A percentile compares a stretch with the other conserved stretches of the same genome.
Evolutionary conservation across 2,329 filamentous ascomycete genomes (phyloP).

Genomic region (Pseudogymnoascus sp.): DNA sequence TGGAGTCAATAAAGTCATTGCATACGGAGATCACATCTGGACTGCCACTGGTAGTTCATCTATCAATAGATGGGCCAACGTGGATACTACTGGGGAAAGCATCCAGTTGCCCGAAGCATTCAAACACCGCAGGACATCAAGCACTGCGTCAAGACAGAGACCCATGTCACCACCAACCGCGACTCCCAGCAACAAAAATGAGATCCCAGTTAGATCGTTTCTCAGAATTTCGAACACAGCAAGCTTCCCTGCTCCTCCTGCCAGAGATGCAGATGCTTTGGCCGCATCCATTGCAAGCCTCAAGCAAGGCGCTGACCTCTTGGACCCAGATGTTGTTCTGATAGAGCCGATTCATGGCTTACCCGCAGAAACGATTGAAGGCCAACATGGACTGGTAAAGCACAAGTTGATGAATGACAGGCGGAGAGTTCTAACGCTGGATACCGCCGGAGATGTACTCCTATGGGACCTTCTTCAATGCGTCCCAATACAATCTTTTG

Average conservation of each 20-base stretch:
- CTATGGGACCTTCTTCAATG: constrained; percentile 93
- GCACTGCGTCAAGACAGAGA: constrained; percentile 32
- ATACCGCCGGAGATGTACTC: constrained; percentile 89
- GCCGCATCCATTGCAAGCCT: constrained; percentile 39
- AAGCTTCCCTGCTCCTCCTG: constrained; percentile 52
- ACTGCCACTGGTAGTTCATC: constrained; percentile 65
- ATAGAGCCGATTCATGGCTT: constrained; percentile 57
- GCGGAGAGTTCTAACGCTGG: constrained; percentile 78
- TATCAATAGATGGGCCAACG: constrained; percentile 67
- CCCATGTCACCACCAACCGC: constrained; percentile 29
- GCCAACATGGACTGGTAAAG: constrained; percentile 91
- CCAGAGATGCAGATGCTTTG: constrained; percentile 47
- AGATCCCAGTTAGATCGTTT: constrained; percentile 70
- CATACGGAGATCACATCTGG: constrained; percentile 49
- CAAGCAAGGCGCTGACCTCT: constrained; percentile 49
- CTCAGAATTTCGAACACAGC: constrained; percentile 79
- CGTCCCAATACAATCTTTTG: constrained; percentile 80
- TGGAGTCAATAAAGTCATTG: constrained; percentile 60
- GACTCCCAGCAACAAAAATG: constrained; percentile 40
- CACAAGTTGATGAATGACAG: constrained; percentile 87
- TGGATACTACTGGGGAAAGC: constrained; percentile 70
- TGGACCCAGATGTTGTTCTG: constrained; percentile 38
- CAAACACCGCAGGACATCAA: constrained; percentile 40
- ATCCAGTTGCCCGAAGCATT: constrained; percentile 54
- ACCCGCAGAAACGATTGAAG: constrained; percentile 79